Conservation (phyloP, 2,329 filamentous ascomycete genomes). For the Cordyceps farinosa region DNA sequence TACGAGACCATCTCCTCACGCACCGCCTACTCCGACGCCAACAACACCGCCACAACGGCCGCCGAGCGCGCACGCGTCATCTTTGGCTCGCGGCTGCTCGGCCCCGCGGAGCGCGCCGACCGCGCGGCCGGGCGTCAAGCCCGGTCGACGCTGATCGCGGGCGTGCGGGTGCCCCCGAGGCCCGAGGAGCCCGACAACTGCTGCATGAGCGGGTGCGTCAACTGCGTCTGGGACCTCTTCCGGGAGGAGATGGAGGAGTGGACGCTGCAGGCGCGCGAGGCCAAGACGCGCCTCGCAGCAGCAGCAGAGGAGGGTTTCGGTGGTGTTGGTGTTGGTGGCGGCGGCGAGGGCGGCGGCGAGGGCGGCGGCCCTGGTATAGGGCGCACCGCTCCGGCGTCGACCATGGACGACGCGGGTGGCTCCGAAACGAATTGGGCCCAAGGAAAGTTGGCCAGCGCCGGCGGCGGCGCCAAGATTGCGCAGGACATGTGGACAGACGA, state of each 20-base stretch:
- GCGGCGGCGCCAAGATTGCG: slow-evolving; percentile 37
- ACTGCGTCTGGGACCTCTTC: slow-evolving; percentile 93
- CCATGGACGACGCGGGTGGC: slow-evolving; percentile 77
- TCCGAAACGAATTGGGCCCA: slow-evolving; percentile 43
- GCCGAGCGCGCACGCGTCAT: slow-evolving; percentile 63
- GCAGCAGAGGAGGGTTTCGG: no score
- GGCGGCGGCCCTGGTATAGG: no score
- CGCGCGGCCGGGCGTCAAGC: slow-evolving; percentile 55
- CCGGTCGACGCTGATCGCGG: slow-evolving; percentile 65
- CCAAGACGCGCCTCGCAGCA: slow-evolving; percentile 50
- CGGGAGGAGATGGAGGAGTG: slow-evolving; percentile 91
- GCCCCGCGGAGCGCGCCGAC: slow-evolving; percentile 65
- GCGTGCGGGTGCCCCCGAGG: slow-evolving; percentile 75
- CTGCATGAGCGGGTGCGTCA: slow-evolving; percentile 98
- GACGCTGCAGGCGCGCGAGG: slow-evolving; percentile 63
- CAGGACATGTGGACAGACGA: slow-evolving; percentile 61
- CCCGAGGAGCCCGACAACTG: slow-evolving; percentile 95
- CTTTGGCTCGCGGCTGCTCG: slow-evolving; percentile 76
- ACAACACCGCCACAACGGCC: slow-evolving; percentile 36
- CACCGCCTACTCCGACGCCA: slow-evolving; percentile 12
- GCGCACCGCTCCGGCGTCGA: slow-evolving; percentile 35
- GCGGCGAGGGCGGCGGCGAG: no score
- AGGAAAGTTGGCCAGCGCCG: no score
- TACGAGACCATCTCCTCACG: slow-evolving; percentile 13
- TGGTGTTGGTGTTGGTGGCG: no score